Conservation (phyloP, 129 eudicot genomes). For the Ambrosia trifida region DNA sequence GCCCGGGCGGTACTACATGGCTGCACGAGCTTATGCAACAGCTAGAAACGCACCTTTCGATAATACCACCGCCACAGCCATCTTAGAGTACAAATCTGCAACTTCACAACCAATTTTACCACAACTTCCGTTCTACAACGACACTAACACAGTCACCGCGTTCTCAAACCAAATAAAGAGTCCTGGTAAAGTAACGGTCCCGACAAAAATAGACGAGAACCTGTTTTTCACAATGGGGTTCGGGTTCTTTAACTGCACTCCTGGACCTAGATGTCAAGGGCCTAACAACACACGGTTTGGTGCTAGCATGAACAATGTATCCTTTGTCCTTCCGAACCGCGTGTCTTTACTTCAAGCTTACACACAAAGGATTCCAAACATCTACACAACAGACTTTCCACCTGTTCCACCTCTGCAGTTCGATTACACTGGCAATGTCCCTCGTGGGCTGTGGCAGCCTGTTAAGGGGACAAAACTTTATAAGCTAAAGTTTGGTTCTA, state of each 20-base stretch:
- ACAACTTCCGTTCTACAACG: slow-evolving; percentile 65
- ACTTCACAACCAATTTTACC: slow-evolving; percentile 54
- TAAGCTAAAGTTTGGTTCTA: slow-evolving; percentile 58
- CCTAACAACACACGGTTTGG: slow-evolving; percentile 78
- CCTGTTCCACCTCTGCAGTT: slow-evolving; percentile 57
- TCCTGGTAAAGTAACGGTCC: slow-evolving; percentile 44
- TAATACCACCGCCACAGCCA: slow-evolving; percentile 77
- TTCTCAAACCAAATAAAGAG: slow-evolving; percentile 57
- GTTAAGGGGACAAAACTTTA: slow-evolving; percentile 55
- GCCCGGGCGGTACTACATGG: slow-evolving; percentile 84
- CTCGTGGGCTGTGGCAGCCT: slow-evolving; percentile 69
- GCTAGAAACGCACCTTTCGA: slow-evolving; percentile 63
- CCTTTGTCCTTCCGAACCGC: slow-evolving; percentile 60
- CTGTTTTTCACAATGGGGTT: slow-evolving; percentile 60
- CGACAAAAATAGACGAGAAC: slow-evolving; percentile 54
- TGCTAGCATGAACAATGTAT: slow-evolving; percentile 81
- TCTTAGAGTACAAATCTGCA: slow-evolving; percentile 62
- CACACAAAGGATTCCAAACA: slow-evolving; percentile 55
- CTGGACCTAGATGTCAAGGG: slow-evolving; percentile 77
- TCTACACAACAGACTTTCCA: slow-evolving; percentile 70
- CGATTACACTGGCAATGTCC: slow-evolving; percentile 76
- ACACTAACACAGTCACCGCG: slow-evolving; percentile 60
- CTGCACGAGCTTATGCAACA: slow-evolving; percentile 71
- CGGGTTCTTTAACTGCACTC: slow-evolving; percentile 60
- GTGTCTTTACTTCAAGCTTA: slow-evolving; percentile 68